Base-by-base conservation (phyloP, 352 stramenopile species). In the Phytophthora lateralis region DNA sequence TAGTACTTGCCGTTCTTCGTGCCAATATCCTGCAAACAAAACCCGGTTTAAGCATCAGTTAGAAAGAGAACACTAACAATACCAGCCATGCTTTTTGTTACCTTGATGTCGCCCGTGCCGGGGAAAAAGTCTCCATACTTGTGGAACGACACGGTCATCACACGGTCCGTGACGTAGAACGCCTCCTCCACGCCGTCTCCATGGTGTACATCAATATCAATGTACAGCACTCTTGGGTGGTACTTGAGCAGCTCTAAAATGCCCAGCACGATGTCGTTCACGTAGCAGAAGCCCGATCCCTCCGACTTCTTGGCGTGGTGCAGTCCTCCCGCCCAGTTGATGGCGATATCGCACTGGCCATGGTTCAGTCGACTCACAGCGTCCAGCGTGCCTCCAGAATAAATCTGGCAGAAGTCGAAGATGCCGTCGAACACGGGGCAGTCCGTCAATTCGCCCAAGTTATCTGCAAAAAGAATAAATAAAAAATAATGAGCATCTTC, bases 151-250 rank as follows among this genome's bases (percentile, higher is more conserved):
- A 98, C 89, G 0, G 97, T 99, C 96, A 99, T 99, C 48, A 99
- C 97, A 5, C 97, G 85, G 72, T 99, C 94, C 3, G 95, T 99
- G 32, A 87, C 71, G 81, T 97, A 91, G 97, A 99, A 71, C 74
- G 97, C 86, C 98, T 98, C 88, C 95, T 98, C 75, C 7, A 99
- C 97, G 17, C 97, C 97, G 71, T 99, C 97, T 15, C 97, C 97
- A 59, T 99, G 97, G 73, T 99, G 97, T 27, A 99, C 95, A 73
- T 99, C 97, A 68, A 99, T 99, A 66, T 99, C 97, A 66, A 99
- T 98, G 78, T 99, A 99, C 3, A 99, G 72, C 15, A 99, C 97
- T 6, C 97, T 76, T 4, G 94, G 84, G 73, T 99, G 96, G 42
- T 86, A 84, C 83, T 99, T 99, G 14, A 99, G 85, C 60, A 99